These are phyloP conservation scores for Mycena crocata DNA, from an alignment of 768 basidiomycete genomes.

Conservation along the genomic window DNA sequence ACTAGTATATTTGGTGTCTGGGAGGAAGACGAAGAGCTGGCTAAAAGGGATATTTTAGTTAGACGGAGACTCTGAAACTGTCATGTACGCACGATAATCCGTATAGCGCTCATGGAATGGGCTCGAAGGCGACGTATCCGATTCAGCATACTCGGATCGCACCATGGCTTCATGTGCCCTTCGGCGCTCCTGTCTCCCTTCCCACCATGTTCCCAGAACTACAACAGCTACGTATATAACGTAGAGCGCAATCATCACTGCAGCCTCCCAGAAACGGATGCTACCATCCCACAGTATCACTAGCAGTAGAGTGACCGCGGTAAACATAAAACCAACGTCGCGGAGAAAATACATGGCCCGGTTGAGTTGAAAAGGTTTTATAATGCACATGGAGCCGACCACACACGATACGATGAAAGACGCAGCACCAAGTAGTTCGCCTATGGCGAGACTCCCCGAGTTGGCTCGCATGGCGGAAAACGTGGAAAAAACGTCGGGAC, in stretches of 20 bases:
- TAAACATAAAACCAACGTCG: conserved; percentile 95
- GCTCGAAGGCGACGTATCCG: conserved; percentile 49
- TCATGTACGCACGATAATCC: conserved; percentile 66
- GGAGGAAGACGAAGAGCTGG: conserved; percentile 29
- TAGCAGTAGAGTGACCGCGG: conserved; percentile 82
- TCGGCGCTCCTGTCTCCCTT: conserved; percentile 62
- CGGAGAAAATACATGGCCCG: conserved; percentile 81
- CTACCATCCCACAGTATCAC: conserved; percentile 80
- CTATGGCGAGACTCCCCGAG: conserved; percentile 91
- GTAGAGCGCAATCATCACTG: conserved; percentile 78
- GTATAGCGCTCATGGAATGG: conserved; percentile 62
- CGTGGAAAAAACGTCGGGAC: conserved; percentile 96
- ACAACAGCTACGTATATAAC: conserved; percentile 81
- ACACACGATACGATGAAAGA: conserved; percentile 97
- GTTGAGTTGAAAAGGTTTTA: conserved; percentile 91
- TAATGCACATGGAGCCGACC: conserved; percentile 97
- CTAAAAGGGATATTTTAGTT: conserved; percentile 26
- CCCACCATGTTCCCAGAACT: conserved; percentile 82
- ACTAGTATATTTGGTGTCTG: conserved; percentile 40
- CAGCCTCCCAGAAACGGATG: conserved; percentile 81
- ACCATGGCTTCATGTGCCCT: conserved; percentile 62
- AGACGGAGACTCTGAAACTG: conserved; percentile 3
- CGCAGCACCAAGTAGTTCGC: conserved; percentile 95
- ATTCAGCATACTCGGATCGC: conserved; percentile 69
- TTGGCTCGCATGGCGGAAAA: conserved; percentile 90